phyloP scores from a whole-genome alignment of 2,329 filamentous ascomycete genomes.

The Stachybotrys echinatus region DNA sequence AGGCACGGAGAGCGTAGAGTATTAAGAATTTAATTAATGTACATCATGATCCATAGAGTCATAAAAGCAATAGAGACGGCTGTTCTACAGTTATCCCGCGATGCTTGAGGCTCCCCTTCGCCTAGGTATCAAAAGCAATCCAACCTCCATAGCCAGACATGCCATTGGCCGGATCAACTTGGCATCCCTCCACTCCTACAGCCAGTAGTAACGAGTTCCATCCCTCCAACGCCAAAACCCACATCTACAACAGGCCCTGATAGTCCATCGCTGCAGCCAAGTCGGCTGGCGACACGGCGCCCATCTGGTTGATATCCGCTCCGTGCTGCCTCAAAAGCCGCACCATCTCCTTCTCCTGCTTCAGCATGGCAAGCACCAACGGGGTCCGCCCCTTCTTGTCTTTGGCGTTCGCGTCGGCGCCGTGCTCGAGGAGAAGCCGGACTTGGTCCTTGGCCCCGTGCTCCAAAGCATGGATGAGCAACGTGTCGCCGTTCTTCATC shows the following conservation, averaged over 20 bases:
- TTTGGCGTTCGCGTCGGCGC: constrained; percentile 23
- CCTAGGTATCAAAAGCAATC: too few relatives aligned
- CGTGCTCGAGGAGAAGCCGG: constrained; percentile 20
- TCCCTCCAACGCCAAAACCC: too few relatives aligned
- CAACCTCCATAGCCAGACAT: too few relatives aligned
- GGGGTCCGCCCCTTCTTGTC: constrained; percentile 25
- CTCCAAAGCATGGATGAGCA: constrained; percentile 24
- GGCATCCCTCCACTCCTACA: too few relatives aligned
- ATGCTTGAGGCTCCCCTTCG: too few relatives aligned
- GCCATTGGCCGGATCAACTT: too few relatives aligned
- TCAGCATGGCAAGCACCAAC: constrained; percentile 23
- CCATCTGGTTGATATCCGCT: constrained; percentile 13
- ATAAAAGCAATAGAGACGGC: neutral
- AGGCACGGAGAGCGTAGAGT: constrained; percentile 9
- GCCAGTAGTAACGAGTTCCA: too few relatives aligned
- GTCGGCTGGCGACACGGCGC: constrained; percentile 13
- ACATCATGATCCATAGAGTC: neutral
- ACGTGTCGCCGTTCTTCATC: constrained; percentile 22
- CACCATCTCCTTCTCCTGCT: constrained; percentile 20
- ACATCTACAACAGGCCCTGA: too few relatives aligned
- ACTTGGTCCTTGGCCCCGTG: constrained; percentile 14
- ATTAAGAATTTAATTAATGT: neutral
- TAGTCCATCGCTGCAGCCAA: constrained; percentile 16
- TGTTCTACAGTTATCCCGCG: too few relatives aligned
- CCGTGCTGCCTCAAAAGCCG: constrained; percentile 20